phyloP scores from a whole-genome alignment of 495 filamentous ascomycete genomes.

The Jackrogersella multiformis region DNA sequence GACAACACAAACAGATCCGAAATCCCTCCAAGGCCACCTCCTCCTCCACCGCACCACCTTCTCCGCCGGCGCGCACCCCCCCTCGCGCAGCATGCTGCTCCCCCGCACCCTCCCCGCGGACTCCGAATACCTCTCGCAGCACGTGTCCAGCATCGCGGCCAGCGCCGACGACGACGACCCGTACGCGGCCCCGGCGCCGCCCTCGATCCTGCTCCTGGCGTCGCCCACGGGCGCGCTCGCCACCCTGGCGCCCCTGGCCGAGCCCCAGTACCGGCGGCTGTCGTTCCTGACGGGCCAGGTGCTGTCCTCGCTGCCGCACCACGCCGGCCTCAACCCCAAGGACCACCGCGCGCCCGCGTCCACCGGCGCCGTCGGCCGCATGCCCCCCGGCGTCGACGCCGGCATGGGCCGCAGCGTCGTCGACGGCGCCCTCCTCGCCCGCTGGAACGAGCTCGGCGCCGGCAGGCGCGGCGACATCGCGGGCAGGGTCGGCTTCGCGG shows the following conservation, averaged over 20 bases:
- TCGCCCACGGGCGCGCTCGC: constrained; percentile 77
- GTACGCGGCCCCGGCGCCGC: constrained; percentile 43
- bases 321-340: constrained; percentile 82
- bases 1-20: constrained; percentile 74
- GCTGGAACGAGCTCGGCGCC: constrained; percentile 76
- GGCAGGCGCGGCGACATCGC: constrained; percentile 75
- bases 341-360: constrained; percentile 67
- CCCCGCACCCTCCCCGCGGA: constrained; percentile 65
- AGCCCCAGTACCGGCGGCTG: constrained; percentile 83
- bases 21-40: constrained; percentile 86
- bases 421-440: constrained; percentile 60
- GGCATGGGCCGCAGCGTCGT: constrained; percentile 60
- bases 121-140: constrained; percentile 52
- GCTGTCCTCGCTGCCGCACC: constrained; percentile 74
- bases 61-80: constrained; percentile 78
- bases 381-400: constrained; percentile 54
- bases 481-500: constrained; percentile 66
- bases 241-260: constrained; percentile 78
- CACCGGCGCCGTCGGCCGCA: constrained; percentile 42
- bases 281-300: constrained; percentile 84
- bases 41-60: constrained; percentile 88
- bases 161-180: constrained; percentile 21
- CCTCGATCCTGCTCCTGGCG: constrained; percentile 74
- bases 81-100: constrained; percentile 77
- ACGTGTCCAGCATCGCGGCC: constrained; percentile 38